These are phyloP conservation scores for Pterocarpus macrocarpus DNA, from an alignment of 306 rosid genomes.

Conservation along the genomic window DNA sequence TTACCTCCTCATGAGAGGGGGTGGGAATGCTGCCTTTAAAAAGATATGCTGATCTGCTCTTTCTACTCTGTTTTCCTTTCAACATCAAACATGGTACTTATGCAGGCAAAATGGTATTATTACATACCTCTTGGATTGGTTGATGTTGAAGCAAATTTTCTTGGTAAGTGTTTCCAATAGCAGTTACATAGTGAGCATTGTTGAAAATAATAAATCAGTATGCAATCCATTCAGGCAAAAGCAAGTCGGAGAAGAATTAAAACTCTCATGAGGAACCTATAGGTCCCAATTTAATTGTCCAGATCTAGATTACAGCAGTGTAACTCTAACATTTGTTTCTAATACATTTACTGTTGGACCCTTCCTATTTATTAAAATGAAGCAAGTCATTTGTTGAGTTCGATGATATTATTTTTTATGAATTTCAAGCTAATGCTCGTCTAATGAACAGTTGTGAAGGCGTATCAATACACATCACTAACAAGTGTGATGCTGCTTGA, in stretches of 20 bases:
- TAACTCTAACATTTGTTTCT: neutral
- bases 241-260: neutral
- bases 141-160: constrained; percentile 96
- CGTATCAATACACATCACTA: constrained; percentile 96
- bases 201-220: constrained; percentile 15
- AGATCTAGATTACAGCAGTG: constrained; percentile 6
- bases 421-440: constrained; percentile 29
- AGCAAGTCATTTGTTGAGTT: neutral
- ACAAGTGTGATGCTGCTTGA: constrained; percentile 97
- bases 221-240: constrained; percentile 1
- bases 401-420: constrained; percentile 28
- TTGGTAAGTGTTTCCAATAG: constrained; percentile 61
- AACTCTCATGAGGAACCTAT: constrained; percentile 12
- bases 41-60: neutral
- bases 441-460: constrained; percentile 87
- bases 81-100: neutral
- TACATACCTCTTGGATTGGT: constrained; percentile 83
- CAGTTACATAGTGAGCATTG: neutral
- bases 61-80: constrained; percentile 3
- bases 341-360: neutral
- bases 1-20: neutral
- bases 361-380: no score
- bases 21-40: neutral
- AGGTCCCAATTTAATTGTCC: neutral
- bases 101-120: constrained; percentile 92